Percentiles rank a stretch among this genome's conserved stretches.
phyloP scores from a whole-genome alignment of 768 basidiomycete genomes.

The Hypsizygus marmoreus region DNA sequence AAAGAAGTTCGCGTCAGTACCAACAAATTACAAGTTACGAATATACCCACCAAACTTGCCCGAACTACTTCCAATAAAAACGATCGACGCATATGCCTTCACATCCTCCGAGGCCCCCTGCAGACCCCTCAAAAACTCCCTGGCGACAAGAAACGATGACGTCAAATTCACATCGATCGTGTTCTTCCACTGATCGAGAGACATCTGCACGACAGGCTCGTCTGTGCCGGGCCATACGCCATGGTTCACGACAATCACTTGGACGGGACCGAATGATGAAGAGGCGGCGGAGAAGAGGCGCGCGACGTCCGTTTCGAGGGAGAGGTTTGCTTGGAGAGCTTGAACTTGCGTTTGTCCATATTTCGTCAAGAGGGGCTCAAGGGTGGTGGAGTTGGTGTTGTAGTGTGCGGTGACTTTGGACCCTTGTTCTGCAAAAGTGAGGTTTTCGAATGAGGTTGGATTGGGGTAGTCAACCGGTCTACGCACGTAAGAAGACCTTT shows the following conservation, averaged over 20 bases:
- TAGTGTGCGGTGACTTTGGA: constrained; percentile 75
- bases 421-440: constrained; percentile 54
- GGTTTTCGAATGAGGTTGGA: neutral
- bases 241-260: constrained; percentile 65
- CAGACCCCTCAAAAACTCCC: constrained; percentile 58
- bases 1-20: neutral
- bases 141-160: constrained; percentile 64
- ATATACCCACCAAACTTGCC: constrained; percentile 59
- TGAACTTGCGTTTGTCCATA: constrained; percentile 36
- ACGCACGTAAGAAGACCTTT: constrained; percentile 55
- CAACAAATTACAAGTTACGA: neutral
- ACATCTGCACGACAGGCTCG: constrained; percentile 56
- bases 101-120: constrained; percentile 35
- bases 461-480: neutral
- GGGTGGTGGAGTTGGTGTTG: constrained; percentile 48
- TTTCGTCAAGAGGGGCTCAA: constrained; percentile 40
- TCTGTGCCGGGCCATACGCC: constrained; percentile 50
- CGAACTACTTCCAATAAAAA: constrained; percentile 70
- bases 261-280: constrained; percentile 49
- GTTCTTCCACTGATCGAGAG: constrained; percentile 61
- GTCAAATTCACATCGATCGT: constrained; percentile 68
- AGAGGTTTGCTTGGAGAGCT: constrained; percentile 59
- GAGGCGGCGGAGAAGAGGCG: constrained; percentile 48
- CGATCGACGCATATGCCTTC: constrained; percentile 59
- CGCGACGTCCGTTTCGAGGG: constrained; percentile 52